Evolutionary conservation across 2,329 filamentous ascomycete species (phyloP).

Genomic region (Sclerotinia sclerotiorum): DNA sequence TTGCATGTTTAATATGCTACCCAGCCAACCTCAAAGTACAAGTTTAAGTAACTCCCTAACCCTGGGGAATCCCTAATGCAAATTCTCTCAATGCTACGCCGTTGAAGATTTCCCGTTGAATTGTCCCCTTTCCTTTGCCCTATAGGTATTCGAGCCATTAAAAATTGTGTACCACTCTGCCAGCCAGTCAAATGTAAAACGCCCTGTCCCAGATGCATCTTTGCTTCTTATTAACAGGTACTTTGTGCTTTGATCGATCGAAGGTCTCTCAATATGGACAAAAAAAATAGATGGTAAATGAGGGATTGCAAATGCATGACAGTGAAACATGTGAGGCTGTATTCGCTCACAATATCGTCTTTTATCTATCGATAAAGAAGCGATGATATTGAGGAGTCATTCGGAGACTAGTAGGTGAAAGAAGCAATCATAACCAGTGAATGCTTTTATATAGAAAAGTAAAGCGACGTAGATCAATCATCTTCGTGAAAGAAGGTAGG

Average conservation of each 20-base stretch:
- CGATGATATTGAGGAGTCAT: neutral
- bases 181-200: constrained; percentile 14
- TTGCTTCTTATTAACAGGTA: constrained; percentile 16
- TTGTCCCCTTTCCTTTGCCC: neutral
- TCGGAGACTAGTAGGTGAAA: neutral
- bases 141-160: constrained; percentile 3
- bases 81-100: constrained; percentile 11
- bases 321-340: neutral
- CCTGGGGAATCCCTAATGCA: constrained; percentile 18
- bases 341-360: neutral
- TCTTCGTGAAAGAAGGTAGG: constrained; percentile 40
- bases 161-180: constrained; percentile 11
- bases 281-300: neutral
- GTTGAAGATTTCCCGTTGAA: constrained; percentile 9
- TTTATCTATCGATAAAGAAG: neutral
- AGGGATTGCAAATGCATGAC: neutral
- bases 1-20: constrained; percentile 17
- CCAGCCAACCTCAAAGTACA: constrained; percentile 3
- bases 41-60: constrained; percentile 12
- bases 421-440: neutral
- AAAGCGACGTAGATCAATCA: constrained; percentile 24
- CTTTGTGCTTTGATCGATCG: constrained; percentile 9
- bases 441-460: neutral
- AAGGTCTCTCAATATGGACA: constrained; percentile 13
- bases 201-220: constrained; percentile 15